These are phyloP conservation scores for Pestalotiopsis sp. DNA, from an alignment of 2,329 filamentous ascomycete species.

Conservation along the genomic window DNA sequence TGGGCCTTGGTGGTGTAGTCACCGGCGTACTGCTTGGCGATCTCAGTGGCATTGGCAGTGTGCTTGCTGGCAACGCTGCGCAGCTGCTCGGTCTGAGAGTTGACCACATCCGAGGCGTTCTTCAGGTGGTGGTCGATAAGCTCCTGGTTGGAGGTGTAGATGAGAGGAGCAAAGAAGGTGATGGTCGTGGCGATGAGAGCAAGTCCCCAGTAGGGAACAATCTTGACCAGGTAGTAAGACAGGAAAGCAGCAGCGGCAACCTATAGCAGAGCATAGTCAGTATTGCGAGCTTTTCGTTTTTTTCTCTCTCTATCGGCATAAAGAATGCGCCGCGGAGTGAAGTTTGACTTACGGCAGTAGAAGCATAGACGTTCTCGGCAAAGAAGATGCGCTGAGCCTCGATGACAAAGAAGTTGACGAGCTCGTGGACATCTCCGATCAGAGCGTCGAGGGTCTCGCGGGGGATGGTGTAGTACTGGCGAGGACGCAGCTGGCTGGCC, in stretches of 20 bases:
- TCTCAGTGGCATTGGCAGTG: constrained; percentile 61
- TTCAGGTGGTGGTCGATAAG: constrained; percentile 66
- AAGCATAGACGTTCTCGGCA: constrained; percentile 66
- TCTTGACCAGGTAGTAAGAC: constrained; percentile 70
- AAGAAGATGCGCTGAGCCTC: constrained; percentile 71
- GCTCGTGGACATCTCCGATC: constrained; percentile 67
- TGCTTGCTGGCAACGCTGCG: constrained; percentile 65
- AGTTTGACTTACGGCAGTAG: constrained; percentile 54
- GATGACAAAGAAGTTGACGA: constrained; percentile 73
- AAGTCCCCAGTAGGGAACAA: constrained; percentile 72
- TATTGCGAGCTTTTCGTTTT: background rate
- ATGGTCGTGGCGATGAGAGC: constrained; percentile 61
- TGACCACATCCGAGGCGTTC: constrained; percentile 59
- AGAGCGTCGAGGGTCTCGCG: constrained; percentile 62
- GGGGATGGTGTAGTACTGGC: constrained; percentile 68
- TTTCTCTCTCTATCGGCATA: constrained; percentile 15
- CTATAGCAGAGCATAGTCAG: constrained; percentile 35
- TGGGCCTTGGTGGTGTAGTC: constrained; percentile 72
- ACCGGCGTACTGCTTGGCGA: constrained; percentile 69
- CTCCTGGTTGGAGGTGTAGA: constrained; percentile 71
- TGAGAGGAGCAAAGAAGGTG: constrained; percentile 63
- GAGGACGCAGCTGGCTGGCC: constrained; percentile 66
- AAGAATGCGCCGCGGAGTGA: background rate
- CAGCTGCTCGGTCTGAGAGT: constrained; percentile 65
- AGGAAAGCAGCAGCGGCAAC: constrained; percentile 63